Base-by-base conservation (phyloP, 345 rosid species). In the Boechera stricta region DNA sequence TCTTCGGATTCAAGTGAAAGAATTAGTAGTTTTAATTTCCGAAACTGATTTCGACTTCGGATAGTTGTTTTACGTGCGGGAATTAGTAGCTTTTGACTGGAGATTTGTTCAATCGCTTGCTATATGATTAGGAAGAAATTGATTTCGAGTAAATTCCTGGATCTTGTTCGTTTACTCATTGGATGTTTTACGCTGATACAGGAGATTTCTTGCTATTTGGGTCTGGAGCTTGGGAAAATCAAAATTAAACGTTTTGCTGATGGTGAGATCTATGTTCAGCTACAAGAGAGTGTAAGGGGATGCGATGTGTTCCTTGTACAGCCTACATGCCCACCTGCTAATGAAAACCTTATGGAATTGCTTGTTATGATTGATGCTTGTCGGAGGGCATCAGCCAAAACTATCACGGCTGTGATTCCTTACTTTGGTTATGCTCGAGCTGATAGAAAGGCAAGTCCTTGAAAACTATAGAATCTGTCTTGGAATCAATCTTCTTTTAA, bases 351-450 rank as follows among this genome's bases (percentile, higher is more conserved):
- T 65, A 94, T 94, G 98, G 98, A 94, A 81, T 90, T 94, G 69
- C 88, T 94, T 18, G 82, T 94, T 45, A 94, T 94, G 98, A 84
- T 94, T 65, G 98, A 94, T 84, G 98, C 98, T 60, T 94, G 97
- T 83, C 90, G 98, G 9, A 82, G 98, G 84, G 98, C 98, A 7
- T 94, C 98, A 0, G 98, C 98, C 41, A 92, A 90, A 76, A 90
- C 85, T 39, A 94, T 94, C 33, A 94, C 97, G 3, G 98, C 98
- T 2, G 98, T 94, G 10, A 90, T 94, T 76, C 98, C 98, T 6
- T 94, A 94, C 84, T 94, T 94, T 82, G 98, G 97, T 42, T 92
- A 92, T 78, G 98, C 98, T 54, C 87, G 98, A 75, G 98, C 98
- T 74, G 98, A 94, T 84, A 83, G 98, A 80, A 94, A 94, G 97